These are phyloP conservation scores for Pichia sp. DNA, from an alignment of 1,139 yeast genomes.

Conservation along the genomic window DNA sequence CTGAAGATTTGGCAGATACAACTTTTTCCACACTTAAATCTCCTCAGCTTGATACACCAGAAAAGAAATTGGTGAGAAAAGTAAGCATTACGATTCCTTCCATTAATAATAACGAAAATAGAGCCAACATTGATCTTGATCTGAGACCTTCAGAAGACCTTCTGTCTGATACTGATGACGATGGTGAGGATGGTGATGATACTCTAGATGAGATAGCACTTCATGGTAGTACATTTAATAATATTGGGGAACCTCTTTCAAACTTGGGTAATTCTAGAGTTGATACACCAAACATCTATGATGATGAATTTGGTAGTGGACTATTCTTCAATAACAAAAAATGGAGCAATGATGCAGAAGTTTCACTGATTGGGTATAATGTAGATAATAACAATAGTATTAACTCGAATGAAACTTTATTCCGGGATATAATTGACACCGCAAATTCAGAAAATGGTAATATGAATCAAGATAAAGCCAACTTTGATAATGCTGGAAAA, in stretches of 20 bases:
- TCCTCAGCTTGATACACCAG: background rate
- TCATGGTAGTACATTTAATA: too few species aligned
- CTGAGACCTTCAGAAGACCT: slow-evolving; percentile 11
- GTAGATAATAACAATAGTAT: slow-evolving; percentile 7
- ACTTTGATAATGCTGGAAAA: slow-evolving; percentile 5
- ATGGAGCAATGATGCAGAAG: background rate
- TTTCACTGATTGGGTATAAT: background rate
- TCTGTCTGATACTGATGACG: slow-evolving; percentile 23
- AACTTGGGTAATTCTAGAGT: too few species aligned
- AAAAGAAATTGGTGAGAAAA: background rate
- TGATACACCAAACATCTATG: background rate
- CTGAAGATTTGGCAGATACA: slow-evolving; percentile 1
- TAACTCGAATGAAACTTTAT: slow-evolving; percentile 13
- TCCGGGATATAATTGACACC: slow-evolving; percentile 4
- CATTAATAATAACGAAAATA: too few species aligned
- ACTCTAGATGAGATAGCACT: background rate
- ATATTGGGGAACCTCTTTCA: too few species aligned
- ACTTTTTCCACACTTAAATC: background rate
- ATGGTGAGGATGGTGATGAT: slow-evolving; percentile 13
- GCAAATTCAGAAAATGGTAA: background rate
- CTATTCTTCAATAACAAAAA: background rate
- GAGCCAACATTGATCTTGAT: slow-evolving; percentile 2
- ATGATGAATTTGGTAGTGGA: background rate
- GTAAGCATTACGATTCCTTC: slow-evolving; percentile 7
- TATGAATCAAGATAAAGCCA: slow-evolving; percentile 1